Percentiles rank a stretch among this genome's conserved stretches.
phyloP scores from a whole-genome alignment of 1,284 basidiomycete genomes.

The Bjerkandera adusta region DNA sequence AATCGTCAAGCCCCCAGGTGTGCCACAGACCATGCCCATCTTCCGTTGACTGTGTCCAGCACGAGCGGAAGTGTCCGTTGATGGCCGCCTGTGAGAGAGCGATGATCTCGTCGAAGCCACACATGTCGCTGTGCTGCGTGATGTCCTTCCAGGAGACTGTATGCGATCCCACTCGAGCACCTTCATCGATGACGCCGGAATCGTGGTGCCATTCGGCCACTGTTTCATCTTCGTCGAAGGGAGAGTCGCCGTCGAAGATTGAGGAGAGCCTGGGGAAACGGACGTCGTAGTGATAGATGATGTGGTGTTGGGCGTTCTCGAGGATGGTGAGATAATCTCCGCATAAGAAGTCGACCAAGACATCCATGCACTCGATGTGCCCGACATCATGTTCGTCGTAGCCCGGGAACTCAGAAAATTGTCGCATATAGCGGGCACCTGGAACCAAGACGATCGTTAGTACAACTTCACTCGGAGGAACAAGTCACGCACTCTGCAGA shows the following conservation, averaged over 20 bases:
- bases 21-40: constrained; percentile 8
- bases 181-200: not conserved
- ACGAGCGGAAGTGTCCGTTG: constrained; percentile 26
- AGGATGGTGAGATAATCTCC: constrained; percentile 29
- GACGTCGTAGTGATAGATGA: constrained; percentile 26
- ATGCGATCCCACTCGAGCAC: not conserved
- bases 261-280: constrained; percentile 17
- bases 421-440: constrained; percentile 29
- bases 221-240: constrained; percentile 10
- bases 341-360: constrained; percentile 28
- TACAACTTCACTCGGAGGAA: not conserved
- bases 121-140: constrained; percentile 24
- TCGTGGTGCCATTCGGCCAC: constrained; percentile 3
- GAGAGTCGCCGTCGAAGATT: constrained; percentile 2
- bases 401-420: constrained; percentile 24
- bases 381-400: constrained; percentile 22
- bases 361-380: constrained; percentile 18
- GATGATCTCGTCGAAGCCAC: constrained; percentile 31
- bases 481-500: constrained; percentile 22
- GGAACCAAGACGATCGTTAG: not conserved
- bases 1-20: constrained; percentile 25
- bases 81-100: constrained; percentile 31
- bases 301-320: constrained; percentile 24
- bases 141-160: constrained; percentile 20
- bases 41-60: constrained; percentile 16